These are phyloP conservation scores for Suillus decipiens DNA, from an alignment of 768 basidiomycete genomes.

Conservation along the genomic window DNA sequence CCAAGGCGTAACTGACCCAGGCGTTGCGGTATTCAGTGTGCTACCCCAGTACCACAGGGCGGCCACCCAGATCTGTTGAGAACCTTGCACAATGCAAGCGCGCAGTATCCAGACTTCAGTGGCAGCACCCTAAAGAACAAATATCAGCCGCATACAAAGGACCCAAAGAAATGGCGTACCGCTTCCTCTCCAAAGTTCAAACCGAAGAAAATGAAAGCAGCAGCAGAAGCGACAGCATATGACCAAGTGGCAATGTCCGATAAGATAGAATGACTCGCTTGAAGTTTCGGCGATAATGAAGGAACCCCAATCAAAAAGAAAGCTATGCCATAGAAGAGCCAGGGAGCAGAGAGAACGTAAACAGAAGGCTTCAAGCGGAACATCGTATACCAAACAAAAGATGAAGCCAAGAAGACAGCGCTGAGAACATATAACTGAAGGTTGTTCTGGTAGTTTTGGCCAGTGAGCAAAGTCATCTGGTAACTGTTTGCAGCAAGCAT, in stretches of 20 bases:
- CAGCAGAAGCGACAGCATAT: constrained; percentile 91
- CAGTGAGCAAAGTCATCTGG: constrained; percentile 89
- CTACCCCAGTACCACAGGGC: constrained; percentile 97
- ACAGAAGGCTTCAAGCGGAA: constrained; percentile 89
- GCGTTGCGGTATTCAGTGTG: constrained; percentile 58
- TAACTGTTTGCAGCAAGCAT: constrained; percentile 92
- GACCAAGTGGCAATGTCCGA: constrained; percentile 84
- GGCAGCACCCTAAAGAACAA: constrained; percentile 69
- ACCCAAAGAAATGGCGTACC: constrained; percentile 42
- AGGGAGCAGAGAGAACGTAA: constrained; percentile 82
- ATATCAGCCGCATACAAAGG: constrained; percentile 14
- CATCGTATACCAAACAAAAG: constrained; percentile 86
- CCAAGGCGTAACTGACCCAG: constrained; percentile 69
- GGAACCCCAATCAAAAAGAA: constrained; percentile 93
- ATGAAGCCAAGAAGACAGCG: constrained; percentile 82
- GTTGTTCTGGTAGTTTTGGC: constrained; percentile 79
- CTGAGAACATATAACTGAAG: constrained; percentile 90
- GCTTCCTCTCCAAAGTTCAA: constrained; percentile 98
- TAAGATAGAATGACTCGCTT: constrained; percentile 62
- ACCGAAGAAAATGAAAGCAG: constrained; percentile 91
- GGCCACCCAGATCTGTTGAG: constrained; percentile 95
- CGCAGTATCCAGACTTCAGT: constrained; percentile 93
- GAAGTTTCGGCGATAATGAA: constrained; percentile 62
- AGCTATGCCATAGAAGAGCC: constrained; percentile 88
- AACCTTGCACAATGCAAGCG: constrained; percentile 91